Conservation (phyloP, 176 grass and related monocot genomes). For the Elaeis guineensis region DNA sequence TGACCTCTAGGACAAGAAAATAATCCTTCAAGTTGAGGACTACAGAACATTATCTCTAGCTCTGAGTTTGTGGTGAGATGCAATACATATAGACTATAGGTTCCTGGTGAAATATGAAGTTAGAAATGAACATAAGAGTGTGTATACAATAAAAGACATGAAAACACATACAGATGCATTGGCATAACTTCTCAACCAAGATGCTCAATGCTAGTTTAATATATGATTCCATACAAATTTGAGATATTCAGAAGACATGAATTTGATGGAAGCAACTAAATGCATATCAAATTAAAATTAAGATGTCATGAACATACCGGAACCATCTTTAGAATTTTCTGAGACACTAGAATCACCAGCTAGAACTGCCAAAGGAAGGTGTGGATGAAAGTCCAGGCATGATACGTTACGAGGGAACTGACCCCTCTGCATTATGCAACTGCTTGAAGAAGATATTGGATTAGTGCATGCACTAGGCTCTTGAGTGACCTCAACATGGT, state of each 20-base stretch:
- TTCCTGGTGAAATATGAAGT: conserved; percentile 30
- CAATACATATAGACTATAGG: conserved; percentile 45
- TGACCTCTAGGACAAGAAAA: conserved; percentile 50
- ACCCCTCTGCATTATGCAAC: conserved; percentile 34
- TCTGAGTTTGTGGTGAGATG: conserved; percentile 32
- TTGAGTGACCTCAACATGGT: conserved; percentile 55
- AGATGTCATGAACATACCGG: conserved; percentile 30
- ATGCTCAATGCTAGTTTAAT: too few relatives aligned
- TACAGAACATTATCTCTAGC: conserved; percentile 39
- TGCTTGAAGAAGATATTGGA: conserved; percentile 36
- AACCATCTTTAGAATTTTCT: conserved; percentile 33
- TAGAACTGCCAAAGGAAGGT: conserved; percentile 49
- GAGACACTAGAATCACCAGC: conserved; percentile 45
- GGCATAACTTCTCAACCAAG: too few relatives aligned
- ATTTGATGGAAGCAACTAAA: too few relatives aligned
- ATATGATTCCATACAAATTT: too few relatives aligned
- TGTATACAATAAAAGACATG: too few relatives aligned
- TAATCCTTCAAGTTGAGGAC: conserved; percentile 42
- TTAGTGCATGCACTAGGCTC: conserved; percentile 25
- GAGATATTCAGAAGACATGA: too few relatives aligned
- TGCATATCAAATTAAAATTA: too few relatives aligned
- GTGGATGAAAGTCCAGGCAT: conserved; percentile 67
- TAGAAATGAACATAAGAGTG: too few relatives aligned
- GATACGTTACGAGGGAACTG: conserved; percentile 57
- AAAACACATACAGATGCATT: too few relatives aligned